Conservation (phyloP, 2,329 filamentous ascomycete genomes). For the Neodidymelliopsis sp. region DNA sequence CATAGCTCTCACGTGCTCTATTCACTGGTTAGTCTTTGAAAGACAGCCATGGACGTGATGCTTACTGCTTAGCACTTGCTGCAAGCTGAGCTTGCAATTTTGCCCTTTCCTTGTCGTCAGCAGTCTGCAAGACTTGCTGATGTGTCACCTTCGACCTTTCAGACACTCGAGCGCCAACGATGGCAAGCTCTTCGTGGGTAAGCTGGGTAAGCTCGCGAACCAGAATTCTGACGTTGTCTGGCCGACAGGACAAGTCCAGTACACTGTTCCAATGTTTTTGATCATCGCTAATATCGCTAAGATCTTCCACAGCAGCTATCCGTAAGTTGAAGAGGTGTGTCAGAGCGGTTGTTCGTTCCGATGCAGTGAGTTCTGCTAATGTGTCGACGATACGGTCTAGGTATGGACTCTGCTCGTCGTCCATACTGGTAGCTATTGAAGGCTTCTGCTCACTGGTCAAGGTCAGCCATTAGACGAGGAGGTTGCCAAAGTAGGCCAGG, state of each 20-base stretch:
- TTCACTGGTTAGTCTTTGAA: neutral
- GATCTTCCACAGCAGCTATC: constrained; percentile 13
- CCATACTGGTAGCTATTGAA: constrained; percentile 1
- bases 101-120: neutral
- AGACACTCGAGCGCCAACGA: neutral
- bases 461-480: neutral
- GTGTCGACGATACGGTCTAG: constrained; percentile 5
- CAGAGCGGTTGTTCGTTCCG: constrained; percentile 8
- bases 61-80: constrained; percentile 8
- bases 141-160: neutral
- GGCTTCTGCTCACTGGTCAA: neutral
- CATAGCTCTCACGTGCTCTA: constrained; percentile 9
- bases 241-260: neutral
- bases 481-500: too few species aligned
- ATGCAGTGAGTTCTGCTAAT: neutral
- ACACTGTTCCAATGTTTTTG: constrained; percentile 3
- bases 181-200: constrained; percentile 3
- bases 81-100: constrained; percentile 8
- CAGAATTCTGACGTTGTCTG: neutral
- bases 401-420: neutral
- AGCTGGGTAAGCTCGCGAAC: constrained; percentile 9
- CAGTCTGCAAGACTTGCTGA: constrained; percentile 1
- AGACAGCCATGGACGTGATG: neutral
- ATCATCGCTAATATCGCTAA: neutral
- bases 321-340: constrained; percentile 15